Percentiles rank a stretch among this genome's conserved stretches.
Conservation (phyloP, 352 stramenopile species). For the Phytophthora quininea region DNA sequence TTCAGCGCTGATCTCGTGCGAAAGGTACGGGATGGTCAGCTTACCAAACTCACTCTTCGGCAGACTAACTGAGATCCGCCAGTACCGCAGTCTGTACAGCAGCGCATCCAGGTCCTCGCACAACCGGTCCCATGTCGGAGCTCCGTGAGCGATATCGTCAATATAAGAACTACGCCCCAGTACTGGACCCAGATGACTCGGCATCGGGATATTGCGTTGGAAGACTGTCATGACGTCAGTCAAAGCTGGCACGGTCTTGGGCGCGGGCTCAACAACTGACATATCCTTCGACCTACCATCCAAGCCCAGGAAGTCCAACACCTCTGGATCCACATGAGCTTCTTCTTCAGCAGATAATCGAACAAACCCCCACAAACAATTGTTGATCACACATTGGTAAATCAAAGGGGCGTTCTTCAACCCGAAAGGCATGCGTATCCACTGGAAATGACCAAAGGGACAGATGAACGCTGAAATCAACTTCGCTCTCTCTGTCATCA, state of each 20-base stretch:
- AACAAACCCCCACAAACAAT: slow-evolving; percentile 11
- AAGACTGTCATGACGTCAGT: neutral
- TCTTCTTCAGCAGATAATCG: neutral
- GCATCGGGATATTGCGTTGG: neutral
- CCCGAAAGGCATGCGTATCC: slow-evolving; percentile 12
- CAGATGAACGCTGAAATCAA: slow-evolving; percentile 21
- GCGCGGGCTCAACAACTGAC: neutral
- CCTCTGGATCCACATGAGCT: neutral
- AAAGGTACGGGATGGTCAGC: slow-evolving; percentile 16
- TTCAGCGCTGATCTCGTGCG: slow-evolving; percentile 3
- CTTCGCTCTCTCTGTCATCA: slow-evolving; percentile 1
- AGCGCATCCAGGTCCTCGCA: slow-evolving; percentile 8
- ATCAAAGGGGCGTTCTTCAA: neutral
- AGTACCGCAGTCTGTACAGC: slow-evolving; percentile 15
- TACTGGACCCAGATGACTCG: neutral
- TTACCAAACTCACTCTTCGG: slow-evolving; percentile 29
- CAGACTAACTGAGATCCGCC: slow-evolving; percentile 25
- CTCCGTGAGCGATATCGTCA: slow-evolving; percentile 24
- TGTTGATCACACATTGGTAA: slow-evolving; percentile 18
- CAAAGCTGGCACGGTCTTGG: neutral
- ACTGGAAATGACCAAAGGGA: slow-evolving; percentile 30
- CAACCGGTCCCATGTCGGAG: slow-evolving; percentile 13
- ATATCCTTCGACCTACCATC: too few relatives aligned
- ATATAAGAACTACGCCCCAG: slow-evolving; percentile 28
- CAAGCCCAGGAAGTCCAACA: neutral